Evolutionary conservation across 148 eudicot species (phyloP), one percentile per base, ranked within the genome.

Genomic region (Dianthus caryophyllus): DNA sequence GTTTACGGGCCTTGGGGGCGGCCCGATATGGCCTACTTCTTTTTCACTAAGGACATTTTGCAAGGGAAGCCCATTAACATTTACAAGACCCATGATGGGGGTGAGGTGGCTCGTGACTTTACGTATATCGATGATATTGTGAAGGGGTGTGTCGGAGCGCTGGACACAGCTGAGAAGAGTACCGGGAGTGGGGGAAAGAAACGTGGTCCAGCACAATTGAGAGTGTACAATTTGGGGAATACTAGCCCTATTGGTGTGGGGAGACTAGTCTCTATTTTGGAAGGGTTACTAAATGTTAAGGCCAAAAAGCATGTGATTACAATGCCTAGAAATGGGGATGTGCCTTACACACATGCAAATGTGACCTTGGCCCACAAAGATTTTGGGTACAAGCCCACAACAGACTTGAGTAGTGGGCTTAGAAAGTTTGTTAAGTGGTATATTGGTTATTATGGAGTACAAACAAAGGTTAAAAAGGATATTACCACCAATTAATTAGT

Each of bases 1-100:
- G 98, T 92, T 0, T 92, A 92, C 44, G 98, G 98, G 2, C 98
- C 98, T 6, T 89, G 94, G 98, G 98, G 98, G 0, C 38, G 96
- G 27, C 98, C 98, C 27, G 98, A 92, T 73, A 92, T 92, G 98
- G 98, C 98, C 0, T 92, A 92, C 52, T 92, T 87, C 71, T 92
- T 92, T 77, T 92, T 92, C 76, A 89, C 96, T 4, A 92, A 89
- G 72, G 98, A 92, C 38, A 89, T 92, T 6, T 61, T 92, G 1
- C 91, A 89, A 25, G 94, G 94, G 5, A 92, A 89, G 57, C 62
- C 83, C 5, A 87, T 92, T 2, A 83, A 72, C 24, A 64, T 91
- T 0, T 89, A 92, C 70, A 77, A 84, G 73, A 81, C 97, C 1
- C 80, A 75, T 14, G 91, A 84, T 15, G 87, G 85, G 4, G 67